Evolutionary conservation across 441 rosid genomes (phyloP).

Genomic region (Euphorbia schlechtendalii): DNA sequence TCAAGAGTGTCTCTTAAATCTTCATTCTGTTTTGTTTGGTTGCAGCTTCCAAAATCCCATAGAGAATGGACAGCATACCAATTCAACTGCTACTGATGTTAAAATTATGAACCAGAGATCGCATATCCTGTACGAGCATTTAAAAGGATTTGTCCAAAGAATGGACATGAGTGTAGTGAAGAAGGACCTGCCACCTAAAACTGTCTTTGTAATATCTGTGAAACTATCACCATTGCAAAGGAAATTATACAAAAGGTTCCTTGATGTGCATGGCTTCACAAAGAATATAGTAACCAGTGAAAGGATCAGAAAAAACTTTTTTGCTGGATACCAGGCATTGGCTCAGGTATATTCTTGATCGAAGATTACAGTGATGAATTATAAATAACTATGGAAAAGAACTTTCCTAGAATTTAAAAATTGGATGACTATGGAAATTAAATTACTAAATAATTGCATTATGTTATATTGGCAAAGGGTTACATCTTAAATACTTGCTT

Average conservation of each 20-base stretch:
- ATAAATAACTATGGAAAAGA: slow-evolving; percentile 1
- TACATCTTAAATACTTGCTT: too few species aligned
- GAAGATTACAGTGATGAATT: not conserved
- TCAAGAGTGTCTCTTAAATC: slow-evolving; percentile 4
- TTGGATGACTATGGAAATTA: not conserved
- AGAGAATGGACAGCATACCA: slow-evolving; percentile 97
- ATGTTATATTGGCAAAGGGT: too few species aligned
- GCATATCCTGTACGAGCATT: slow-evolving; percentile 91
- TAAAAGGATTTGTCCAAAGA: slow-evolving; percentile 99
- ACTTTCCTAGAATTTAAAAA: not conserved
- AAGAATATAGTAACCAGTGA: slow-evolving; percentile 56
- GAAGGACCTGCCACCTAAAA: slow-evolving; percentile 97
- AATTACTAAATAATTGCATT: not conserved
- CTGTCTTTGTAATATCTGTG: slow-evolving; percentile 91
- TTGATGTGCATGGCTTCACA: slow-evolving; percentile 82
- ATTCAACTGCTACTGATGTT: slow-evolving; percentile 90
- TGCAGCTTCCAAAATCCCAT: slow-evolving; percentile 98
- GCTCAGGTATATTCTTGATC: slow-evolving; percentile 68
- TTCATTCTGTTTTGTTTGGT: slow-evolving; percentile 17
- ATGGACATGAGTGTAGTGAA: slow-evolving; percentile 99
- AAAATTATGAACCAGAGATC: slow-evolving; percentile 99
- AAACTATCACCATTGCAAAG: slow-evolving; percentile 93
- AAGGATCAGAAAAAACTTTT: slow-evolving; percentile 75
- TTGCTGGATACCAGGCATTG: slow-evolving; percentile 98
- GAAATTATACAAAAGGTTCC: slow-evolving; percentile 89